phyloP scores from a whole-genome alignment of 306 rosid species.

The Rosa multiflora region DNA sequence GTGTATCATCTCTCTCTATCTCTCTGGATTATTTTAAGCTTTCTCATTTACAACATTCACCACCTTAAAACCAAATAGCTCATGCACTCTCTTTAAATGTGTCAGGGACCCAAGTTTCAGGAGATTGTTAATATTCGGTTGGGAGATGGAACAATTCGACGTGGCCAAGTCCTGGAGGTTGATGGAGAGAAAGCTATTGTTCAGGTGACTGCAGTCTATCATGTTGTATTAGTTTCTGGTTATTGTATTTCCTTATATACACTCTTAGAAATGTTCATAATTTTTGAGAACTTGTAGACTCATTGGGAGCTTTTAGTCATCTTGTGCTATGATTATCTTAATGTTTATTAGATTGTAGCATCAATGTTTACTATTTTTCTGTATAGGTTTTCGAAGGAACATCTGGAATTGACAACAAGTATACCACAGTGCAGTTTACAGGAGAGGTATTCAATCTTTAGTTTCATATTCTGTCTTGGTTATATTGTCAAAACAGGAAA shows the following conservation, averaged over 20 bases:
- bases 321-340: not conserved
- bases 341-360: not conserved
- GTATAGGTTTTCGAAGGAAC: constrained; percentile 97
- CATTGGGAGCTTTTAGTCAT: not conserved
- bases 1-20: constrained; percentile 11
- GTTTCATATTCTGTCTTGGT: constrained; percentile 17
- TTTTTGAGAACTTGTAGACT: not conserved
- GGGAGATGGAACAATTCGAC: constrained; percentile 89
- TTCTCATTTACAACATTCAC: constrained; percentile 10
- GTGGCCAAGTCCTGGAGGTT: constrained; percentile 98
- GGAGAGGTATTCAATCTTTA: constrained; percentile 75
- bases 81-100: constrained; percentile 28
- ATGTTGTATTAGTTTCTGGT: not conserved
- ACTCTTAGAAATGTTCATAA: not conserved
- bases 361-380: constrained; percentile 8
- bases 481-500: not conserved
- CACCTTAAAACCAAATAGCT: constrained; percentile 12
- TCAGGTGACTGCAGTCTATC: constrained; percentile 57
- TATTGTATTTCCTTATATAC: not conserved
- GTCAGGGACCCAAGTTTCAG: constrained; percentile 95
- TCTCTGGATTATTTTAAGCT: constrained; percentile 7
- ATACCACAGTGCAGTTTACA: constrained; percentile 95
- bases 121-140: constrained; percentile 98
- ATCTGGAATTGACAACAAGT: constrained; percentile 98
- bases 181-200: constrained; percentile 99